phyloP scores from a whole-genome alignment of 2,329 filamentous ascomycete species.

The Xylariaceae sp. region DNA sequence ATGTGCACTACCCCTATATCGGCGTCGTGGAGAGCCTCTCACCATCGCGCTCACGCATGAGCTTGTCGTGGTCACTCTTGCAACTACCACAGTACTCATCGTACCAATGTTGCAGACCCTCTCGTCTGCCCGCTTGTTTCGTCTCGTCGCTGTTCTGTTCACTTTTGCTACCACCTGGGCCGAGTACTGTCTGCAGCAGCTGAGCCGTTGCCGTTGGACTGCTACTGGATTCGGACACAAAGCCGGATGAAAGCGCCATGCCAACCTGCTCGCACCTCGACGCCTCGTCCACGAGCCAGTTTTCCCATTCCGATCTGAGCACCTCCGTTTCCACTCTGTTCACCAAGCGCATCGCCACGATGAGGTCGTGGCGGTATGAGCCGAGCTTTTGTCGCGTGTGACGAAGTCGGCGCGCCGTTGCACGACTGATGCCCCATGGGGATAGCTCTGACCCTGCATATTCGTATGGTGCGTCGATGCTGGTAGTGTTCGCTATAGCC shows the following conservation, averaged over 20 bases:
- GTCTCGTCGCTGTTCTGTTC: background rate
- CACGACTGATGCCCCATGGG: slow-evolving; percentile 43
- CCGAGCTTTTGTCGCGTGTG: slow-evolving; percentile 79
- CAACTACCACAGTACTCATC: background rate
- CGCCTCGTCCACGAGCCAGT: slow-evolving; percentile 80
- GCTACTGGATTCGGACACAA: background rate
- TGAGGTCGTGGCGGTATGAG: slow-evolving; percentile 77
- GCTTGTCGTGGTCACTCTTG: background rate
- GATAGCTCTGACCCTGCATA: slow-evolving; percentile 43
- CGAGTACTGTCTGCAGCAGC: background rate
- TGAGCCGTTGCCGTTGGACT: background rate
- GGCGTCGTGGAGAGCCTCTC: background rate
- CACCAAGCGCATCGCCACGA: slow-evolving; percentile 85
- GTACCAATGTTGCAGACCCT: background rate
- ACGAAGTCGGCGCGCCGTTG: slow-evolving; percentile 61
- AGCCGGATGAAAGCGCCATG: slow-evolving; percentile 33
- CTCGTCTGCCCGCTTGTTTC: background rate
- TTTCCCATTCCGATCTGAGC: slow-evolving; percentile 83
- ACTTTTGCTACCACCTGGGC: no score
- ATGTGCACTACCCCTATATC: background rate
- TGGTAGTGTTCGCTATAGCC: slow-evolving; percentile 51
- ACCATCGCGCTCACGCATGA: background rate
- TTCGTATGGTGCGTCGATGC: slow-evolving; percentile 52
- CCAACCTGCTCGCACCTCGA: slow-evolving; percentile 63
- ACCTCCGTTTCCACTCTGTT: slow-evolving; percentile 87